Evolutionary conservation across 192 early-diverging fungal species (phyloP).

Genomic region (Entomortierella chlamydospora): DNA sequence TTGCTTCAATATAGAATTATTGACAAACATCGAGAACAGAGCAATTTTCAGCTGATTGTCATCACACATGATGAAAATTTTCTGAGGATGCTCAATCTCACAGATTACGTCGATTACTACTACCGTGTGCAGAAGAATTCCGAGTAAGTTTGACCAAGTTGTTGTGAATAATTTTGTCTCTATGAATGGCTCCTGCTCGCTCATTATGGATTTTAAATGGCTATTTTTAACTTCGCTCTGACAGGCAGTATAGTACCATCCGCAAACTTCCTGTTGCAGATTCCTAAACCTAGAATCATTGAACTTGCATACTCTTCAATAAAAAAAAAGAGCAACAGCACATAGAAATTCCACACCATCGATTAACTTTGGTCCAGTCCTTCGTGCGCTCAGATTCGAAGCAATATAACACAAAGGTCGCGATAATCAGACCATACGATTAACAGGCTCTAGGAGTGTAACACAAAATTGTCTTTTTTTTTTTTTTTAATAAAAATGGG

Average conservation of each 20-base stretch:
- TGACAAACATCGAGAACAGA: constrained; percentile 76
- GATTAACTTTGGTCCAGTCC: too few species aligned
- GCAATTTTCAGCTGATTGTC: constrained; percentile 96
- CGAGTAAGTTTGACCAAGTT: constrained; percentile 65
- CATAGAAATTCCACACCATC: too few species aligned
- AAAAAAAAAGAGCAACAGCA: too few species aligned
- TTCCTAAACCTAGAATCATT: neutral
- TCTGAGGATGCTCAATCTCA: constrained; percentile 81
- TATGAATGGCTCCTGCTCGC: neutral
- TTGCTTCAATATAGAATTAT: constrained; percentile 72
- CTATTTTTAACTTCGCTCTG: neutral
- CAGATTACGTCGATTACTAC: constrained; percentile 88
- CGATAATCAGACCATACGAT: too few species aligned
- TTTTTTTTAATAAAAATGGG: neutral
- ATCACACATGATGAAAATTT: constrained; percentile 99
- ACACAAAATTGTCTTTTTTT: neutral
- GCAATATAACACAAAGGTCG: neutral
- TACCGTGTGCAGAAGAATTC: constrained; percentile 89
- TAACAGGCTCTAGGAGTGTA: too few species aligned
- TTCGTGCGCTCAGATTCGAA: neutral
- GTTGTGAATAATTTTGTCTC: neutral
- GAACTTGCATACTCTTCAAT: constrained; percentile 1
- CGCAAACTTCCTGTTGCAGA: constrained; percentile 13
- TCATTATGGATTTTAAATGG: neutral
- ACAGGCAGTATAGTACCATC: constrained; percentile 34